Base-by-base conservation (phyloP, 2,329 filamentous ascomycete species). In the Graphiopsis chlorocephala region DNA sequence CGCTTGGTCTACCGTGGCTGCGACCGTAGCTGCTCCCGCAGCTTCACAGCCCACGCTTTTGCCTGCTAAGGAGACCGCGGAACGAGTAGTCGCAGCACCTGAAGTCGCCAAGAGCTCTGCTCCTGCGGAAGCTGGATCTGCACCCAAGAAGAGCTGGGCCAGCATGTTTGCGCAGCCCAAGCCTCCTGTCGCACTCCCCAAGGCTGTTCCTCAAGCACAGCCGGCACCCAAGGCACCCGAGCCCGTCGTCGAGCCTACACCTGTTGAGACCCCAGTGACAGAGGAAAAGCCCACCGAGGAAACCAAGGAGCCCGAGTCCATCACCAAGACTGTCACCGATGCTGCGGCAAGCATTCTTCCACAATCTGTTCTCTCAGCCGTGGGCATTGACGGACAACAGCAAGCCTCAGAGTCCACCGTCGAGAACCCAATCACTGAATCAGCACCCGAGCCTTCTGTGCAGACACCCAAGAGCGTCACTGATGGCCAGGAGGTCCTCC, bases 141-240 rank as follows among this genome's bases (percentile, higher is more conserved):
- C 77, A 52, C 55, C 55, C 33, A 82, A 82, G 78, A 84, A 83
- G 78, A 83, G 79, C 57, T 84, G 82, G 82, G 82, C 82, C 31
- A 83, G 80, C 72, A 82, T 84, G 80, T 83, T 84, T 68, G 79
- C 80, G 31, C 74, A 77, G 70, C 76, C 78, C 23, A 79, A 79
- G 68, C 79, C 79, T 58, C 82, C 85, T 33, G 80, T 79, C 76
- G 73, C 79, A 56, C 75, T 78, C 33, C 72, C 74, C 17, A 69
- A 72, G 61, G 63, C 67, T 26, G 53, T 66, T 45, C 65, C 68
- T 35, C 67, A 69, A 33, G 33, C 55, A 29, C 31, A 58, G 33
- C 67, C 73, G 8, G 66, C 68, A 55, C 33, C 55, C 14, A 59
- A 66, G 55, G 28, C 52, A 28, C 67, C 69, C n/a, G 64, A 67